Conservation (phyloP, 2,329 filamentous ascomycete genomes). For the Helicocarpus griseus region DNA sequence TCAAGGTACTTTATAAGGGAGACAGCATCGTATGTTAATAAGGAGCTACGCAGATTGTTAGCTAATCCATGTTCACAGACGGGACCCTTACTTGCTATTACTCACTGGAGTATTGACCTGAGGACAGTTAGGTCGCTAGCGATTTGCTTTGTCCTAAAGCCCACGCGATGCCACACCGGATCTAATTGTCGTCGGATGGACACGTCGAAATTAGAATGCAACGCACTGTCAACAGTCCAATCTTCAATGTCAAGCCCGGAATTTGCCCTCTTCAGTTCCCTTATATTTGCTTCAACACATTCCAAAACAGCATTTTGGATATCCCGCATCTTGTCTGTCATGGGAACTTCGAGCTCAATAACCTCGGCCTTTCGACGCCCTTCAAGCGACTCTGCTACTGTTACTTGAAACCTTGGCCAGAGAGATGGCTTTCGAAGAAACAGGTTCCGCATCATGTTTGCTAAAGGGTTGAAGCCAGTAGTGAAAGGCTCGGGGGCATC, state of each 20-base stretch:
- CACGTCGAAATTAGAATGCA: slow-evolving; percentile 86
- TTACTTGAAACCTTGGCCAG: slow-evolving; percentile 88
- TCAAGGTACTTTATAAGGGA: slow-evolving; percentile 89
- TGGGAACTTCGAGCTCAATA: slow-evolving; percentile 89
- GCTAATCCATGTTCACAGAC: slow-evolving; percentile 3
- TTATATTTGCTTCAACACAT: slow-evolving; percentile 89
- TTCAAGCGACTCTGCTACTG: slow-evolving; percentile 80
- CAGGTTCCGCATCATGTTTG: slow-evolving; percentile 84
- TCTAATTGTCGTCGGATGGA: slow-evolving; percentile 83
- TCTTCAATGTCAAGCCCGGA: slow-evolving; percentile 88
- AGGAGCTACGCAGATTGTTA: slow-evolving; percentile 32
- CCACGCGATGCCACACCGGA: slow-evolving; percentile 94
- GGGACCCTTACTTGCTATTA: neutral
- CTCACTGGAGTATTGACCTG: slow-evolving; percentile 66
- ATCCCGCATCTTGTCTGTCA: slow-evolving; percentile 87
- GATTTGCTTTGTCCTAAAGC: slow-evolving; percentile 89
- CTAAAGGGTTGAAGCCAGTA: slow-evolving; percentile 74
- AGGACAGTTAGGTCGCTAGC: slow-evolving; percentile 80
- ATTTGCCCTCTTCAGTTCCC: slow-evolving; percentile 86
- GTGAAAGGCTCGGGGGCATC: slow-evolving; percentile 89
- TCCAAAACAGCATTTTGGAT: slow-evolving; percentile 94
- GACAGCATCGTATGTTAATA: slow-evolving; percentile 81
- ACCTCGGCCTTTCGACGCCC: slow-evolving; percentile 90
- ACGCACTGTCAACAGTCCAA: slow-evolving; percentile 87
- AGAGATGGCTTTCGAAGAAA: slow-evolving; percentile 82